Conservation (phyloP, 1,284 basidiomycete genomes). For the Microbotryomycetes sp. region DNA sequence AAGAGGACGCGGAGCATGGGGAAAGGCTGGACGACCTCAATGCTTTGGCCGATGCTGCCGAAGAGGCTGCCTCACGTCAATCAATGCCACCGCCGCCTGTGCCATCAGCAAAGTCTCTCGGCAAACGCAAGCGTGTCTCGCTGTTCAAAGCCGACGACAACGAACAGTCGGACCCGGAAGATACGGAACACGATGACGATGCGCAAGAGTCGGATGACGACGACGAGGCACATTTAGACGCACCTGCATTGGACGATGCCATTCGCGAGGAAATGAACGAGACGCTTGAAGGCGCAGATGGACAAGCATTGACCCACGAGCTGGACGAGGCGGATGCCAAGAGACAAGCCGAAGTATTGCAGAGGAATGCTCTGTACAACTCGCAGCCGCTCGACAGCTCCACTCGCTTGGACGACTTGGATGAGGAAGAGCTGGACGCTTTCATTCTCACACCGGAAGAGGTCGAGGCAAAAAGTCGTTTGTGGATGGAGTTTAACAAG, state of each 20-base stretch:
- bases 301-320: conserved; percentile 43
- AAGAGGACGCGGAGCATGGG: conserved; percentile 6
- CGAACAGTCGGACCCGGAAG: background rate
- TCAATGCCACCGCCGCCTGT: conserved; percentile 12
- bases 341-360: conserved; percentile 14
- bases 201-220: conserved; percentile 33
- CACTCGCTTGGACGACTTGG: conserved; percentile 56
- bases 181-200: background rate
- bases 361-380: conserved; percentile 2
- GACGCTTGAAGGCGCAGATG: conserved; percentile 58
- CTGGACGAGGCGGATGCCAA: conserved; percentile 30
- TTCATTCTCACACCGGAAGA: conserved; percentile 77
- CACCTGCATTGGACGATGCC: conserved; percentile 31
- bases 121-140: conserved; percentile 18
- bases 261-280: conserved; percentile 45
- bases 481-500: conserved; percentile 94
- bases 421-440: conserved; percentile 86
- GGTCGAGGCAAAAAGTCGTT: conserved; percentile 78
- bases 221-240: conserved; percentile 30
- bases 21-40: background rate
- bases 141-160: background rate
- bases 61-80: background rate
- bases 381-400: conserved; percentile 14
- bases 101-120: conserved; percentile 16
- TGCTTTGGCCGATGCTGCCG: background rate